A percentile compares a stretch with the other conserved stretches of the same genome.
Evolutionary conservation across 371 early-diverging fungal genomes (phyloP).

Genomic region (Rhizopus stolonifer): DNA sequence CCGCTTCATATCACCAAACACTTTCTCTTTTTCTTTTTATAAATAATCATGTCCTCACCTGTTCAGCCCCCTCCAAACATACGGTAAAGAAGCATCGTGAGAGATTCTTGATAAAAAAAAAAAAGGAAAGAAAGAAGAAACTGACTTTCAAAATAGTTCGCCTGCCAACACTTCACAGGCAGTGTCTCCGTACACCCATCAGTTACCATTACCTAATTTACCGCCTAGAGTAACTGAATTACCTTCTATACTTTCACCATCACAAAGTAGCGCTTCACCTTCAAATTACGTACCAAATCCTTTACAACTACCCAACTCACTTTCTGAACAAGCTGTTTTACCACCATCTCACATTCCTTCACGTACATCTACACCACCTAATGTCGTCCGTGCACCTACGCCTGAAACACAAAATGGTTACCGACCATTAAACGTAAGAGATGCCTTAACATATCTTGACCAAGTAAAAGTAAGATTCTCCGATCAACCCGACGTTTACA

Average conservation of each 20-base stretch:
- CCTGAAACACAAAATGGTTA: slow-evolving; percentile 9
- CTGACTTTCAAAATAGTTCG: slow-evolving; percentile 2
- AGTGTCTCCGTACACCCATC: slow-evolving; percentile 24
- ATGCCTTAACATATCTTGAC: slow-evolving; percentile 97
- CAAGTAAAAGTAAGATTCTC: slow-evolving; percentile 92
- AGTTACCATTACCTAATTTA: slow-evolving; percentile 21
- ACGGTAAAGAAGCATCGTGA: slow-evolving; percentile 18
- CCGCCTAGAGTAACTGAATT: slow-evolving; percentile 19
- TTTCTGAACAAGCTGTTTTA: slow-evolving; percentile 14
- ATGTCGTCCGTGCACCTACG: neutral
- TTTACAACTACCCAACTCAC: slow-evolving; percentile 16
- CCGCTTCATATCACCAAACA: neutral
- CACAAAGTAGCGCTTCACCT: slow-evolving; percentile 17
- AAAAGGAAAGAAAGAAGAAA: neutral
- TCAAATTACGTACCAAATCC: slow-evolving; percentile 11
- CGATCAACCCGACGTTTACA: slow-evolving; percentile 93
- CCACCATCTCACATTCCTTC: slow-evolving; percentile 11
- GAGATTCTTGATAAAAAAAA: neutral
- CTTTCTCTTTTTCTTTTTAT: neutral
- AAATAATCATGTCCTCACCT: slow-evolving; percentile 18
- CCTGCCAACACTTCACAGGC: slow-evolving; percentile 12
- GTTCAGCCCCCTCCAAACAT: slow-evolving; percentile 25
- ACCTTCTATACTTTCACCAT: slow-evolving; percentile 20
- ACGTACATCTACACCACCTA: slow-evolving; percentile 11
- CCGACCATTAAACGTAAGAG: slow-evolving; percentile 63